Evolutionary conservation across 2,329 filamentous ascomycete species (phyloP).

Genomic region (Cordyceps farinosa): DNA sequence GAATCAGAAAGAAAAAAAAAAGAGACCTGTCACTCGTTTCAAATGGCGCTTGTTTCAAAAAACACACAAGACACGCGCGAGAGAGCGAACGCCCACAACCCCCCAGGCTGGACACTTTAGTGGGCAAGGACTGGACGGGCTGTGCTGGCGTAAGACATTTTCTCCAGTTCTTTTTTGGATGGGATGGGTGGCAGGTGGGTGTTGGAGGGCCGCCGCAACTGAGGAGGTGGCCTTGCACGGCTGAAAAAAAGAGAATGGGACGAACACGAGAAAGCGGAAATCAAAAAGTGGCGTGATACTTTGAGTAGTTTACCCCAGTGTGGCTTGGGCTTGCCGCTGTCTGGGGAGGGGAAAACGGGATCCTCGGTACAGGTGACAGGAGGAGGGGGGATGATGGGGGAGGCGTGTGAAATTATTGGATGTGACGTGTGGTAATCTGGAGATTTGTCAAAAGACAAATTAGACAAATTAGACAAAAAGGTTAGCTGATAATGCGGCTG

Average conservation of each 20-base stretch:
- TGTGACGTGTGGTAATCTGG: not conserved
- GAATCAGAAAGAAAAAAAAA: not conserved
- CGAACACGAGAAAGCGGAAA: not conserved
- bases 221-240: constrained; percentile 1
- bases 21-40: not conserved
- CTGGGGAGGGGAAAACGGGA: too few species aligned
- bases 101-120: not conserved
- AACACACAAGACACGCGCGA: not conserved
- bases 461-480: not conserved
- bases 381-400: too few species aligned
- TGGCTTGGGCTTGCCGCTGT: not conserved
- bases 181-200: not conserved
- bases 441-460: not conserved
- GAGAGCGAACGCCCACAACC: too few species aligned
- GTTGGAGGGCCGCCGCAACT: not conserved
- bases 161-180: not conserved
- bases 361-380: too few species aligned
- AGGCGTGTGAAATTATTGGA: not conserved
- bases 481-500: not conserved
- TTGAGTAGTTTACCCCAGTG: not conserved
- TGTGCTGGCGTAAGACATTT: not conserved
- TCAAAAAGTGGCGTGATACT: not conserved
- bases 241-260: constrained; percentile 6
- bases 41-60: not conserved
- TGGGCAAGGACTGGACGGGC: not conserved